Evolutionary conservation across 176 grass and related monocot genomes (phyloP), one percentile per base, ranked within the genome.

Genomic region (Zea luxurians): DNA sequence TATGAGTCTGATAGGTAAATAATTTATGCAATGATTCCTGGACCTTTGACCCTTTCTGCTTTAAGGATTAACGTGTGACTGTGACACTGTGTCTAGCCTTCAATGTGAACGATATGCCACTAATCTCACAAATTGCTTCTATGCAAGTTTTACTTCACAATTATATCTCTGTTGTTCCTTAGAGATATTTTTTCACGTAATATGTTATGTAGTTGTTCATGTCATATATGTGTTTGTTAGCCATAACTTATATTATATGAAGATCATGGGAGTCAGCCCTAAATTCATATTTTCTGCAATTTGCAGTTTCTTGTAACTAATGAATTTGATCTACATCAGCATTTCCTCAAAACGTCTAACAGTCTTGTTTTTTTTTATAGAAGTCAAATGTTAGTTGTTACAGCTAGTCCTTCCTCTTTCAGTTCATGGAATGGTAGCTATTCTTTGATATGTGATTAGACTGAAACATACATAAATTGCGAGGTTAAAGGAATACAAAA

Each of bases 331-430:
- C 67, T 66, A 15, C 21, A 16, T 27, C 11, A 50, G 12, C 45
- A 71, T 71, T 50, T 49, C 68, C 68, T 70, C 2, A 70, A 70
- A 48, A 48, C 13, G 1, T 70, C 6, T 36, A 49, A 35, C 45
- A 48, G 7, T 15, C 1, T 15, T 54, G n/a, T 43, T 76, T 76
- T 68, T 68, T 34, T 55, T 41, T 27, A 27, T 27, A 57, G 7
- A 79, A 71, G 13, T 68, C 7, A 75, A 62, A 42, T 65, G 61
- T 8, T 49, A 18, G 71, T 11, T 46, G 44, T 76, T 70, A 55
- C 41, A 41, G 47, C 12, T 18, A 18, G 34, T 62, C 6, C 59
- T 78, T 38, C 64, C 36, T 49, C 15, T 5, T 78, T 45, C 46
- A 4, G 17, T 71, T 77, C 4, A 58, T 58, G 59, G 6, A 66